phyloP scores from a whole-genome alignment of 2,329 filamentous ascomycete genomes.

The Botrytis medusae region DNA sequence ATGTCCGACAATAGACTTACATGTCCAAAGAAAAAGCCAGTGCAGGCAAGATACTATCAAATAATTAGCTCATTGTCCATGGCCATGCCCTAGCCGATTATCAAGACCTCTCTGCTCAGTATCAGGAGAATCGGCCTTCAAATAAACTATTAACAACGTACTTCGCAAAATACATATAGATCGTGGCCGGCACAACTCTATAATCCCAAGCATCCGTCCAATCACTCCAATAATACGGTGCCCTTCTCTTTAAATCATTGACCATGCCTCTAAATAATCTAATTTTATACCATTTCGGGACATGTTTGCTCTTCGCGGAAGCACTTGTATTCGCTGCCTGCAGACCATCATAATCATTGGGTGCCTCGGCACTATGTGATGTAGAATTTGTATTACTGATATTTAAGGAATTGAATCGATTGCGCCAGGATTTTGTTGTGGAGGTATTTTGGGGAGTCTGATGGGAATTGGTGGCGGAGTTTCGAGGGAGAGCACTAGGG shows the following conservation, averaged over 20 bases:
- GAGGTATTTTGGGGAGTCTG: neutral
- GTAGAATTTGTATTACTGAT: neutral
- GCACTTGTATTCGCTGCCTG: slow-evolving; percentile 25
- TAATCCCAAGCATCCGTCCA: slow-evolving; percentile 90
- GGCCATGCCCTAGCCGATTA: neutral
- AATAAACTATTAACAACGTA: slow-evolving; percentile 42
- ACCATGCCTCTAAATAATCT: slow-evolving; percentile 75
- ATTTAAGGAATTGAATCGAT: slow-evolving; percentile 14
- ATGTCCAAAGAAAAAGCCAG: slow-evolving; percentile 90
- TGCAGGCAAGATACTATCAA: slow-evolving; percentile 73
- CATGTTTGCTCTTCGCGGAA: slow-evolving; percentile 28
- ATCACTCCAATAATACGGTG: slow-evolving; percentile 78
- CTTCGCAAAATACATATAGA: slow-evolving; percentile 97
- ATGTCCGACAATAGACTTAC: slow-evolving; percentile 41
- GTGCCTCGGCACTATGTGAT: neutral
- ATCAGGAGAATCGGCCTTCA: neutral
- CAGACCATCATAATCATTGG: slow-evolving; percentile 20
- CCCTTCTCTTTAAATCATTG: slow-evolving; percentile 71
- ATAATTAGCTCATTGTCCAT: neutral
- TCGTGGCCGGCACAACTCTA: slow-evolving; percentile 78
- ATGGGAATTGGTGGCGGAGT: slow-evolving; percentile 14
- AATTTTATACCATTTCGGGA: slow-evolving; percentile 68
- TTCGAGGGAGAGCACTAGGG: slow-evolving; percentile 28
- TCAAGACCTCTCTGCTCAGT: neutral
- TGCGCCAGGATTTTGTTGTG: slow-evolving; percentile 13